Percentiles rank a stretch among this genome's conserved stretches.
Evolutionary conservation across 2,329 filamentous ascomycete genomes (phyloP).

Genomic region (Pseudogymnoascus sp.): DNA sequence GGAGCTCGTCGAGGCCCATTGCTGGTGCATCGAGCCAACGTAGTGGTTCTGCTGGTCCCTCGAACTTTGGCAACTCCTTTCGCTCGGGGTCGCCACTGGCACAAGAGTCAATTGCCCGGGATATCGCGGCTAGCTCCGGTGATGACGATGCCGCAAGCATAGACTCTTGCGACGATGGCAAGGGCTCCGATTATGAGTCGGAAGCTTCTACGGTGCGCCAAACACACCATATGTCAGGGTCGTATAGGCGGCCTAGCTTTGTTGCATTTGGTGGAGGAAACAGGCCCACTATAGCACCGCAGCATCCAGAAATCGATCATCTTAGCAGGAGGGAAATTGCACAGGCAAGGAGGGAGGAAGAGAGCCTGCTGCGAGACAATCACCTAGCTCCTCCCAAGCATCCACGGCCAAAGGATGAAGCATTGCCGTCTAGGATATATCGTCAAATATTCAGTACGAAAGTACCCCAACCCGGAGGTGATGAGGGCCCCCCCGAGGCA

Average conservation of each 20-base stretch:
- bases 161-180: constrained; percentile 30
- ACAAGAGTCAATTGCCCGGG: constrained; percentile 55
- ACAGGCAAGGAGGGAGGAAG: constrained; percentile 49
- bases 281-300: constrained; percentile 60
- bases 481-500: constrained; percentile 24
- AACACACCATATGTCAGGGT: constrained; percentile 47
- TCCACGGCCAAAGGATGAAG: constrained; percentile 27
- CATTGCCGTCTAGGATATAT: constrained; percentile 33
- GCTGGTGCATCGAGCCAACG: background rate
- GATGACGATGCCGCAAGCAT: constrained; percentile 43
- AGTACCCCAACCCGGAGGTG: constrained; percentile 27
- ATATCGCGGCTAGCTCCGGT: constrained; percentile 53
- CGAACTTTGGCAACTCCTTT: constrained; percentile 38
- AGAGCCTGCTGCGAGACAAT: constrained; percentile 56
- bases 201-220: constrained; percentile 29
- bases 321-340: constrained; percentile 49
- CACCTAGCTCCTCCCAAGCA: constrained; percentile 57
- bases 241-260: constrained; percentile 70
- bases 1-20: background rate
- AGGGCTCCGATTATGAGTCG: constrained; percentile 36
- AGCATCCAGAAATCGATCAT: constrained; percentile 33
- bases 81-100: constrained; percentile 56
- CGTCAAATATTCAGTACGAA: constrained; percentile 48
- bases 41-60: constrained; percentile 24
- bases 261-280: constrained; percentile 65